These are phyloP conservation scores for Sporothrix brunneoviolacea DNA, from an alignment of 2,329 filamentous ascomycete species.

Conservation along the genomic window DNA sequence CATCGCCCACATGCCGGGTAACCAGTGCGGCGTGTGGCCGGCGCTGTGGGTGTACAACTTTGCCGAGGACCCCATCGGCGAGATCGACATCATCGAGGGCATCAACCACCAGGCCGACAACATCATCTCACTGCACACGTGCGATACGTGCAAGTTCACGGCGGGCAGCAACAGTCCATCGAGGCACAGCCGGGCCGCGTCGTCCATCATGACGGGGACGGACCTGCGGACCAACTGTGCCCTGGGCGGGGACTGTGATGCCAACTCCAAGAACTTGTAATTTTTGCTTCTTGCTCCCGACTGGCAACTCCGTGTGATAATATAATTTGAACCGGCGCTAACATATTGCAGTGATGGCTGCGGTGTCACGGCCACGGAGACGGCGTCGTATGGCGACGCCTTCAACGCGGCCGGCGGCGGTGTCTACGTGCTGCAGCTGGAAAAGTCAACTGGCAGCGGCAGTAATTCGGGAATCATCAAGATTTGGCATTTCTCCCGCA, in stretches of 20 bases:
- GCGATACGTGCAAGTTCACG: constrained; percentile 35
- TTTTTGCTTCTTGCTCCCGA: background rate
- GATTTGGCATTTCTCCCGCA: constrained; percentile 39
- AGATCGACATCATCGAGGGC: constrained; percentile 51
- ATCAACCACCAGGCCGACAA: constrained; percentile 38
- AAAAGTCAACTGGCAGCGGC: constrained; percentile 7
- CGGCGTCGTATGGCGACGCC: constrained; percentile 34
- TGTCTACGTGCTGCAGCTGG: constrained; percentile 36
- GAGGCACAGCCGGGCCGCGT: background rate
- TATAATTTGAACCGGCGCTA: no score
- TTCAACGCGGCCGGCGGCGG: constrained; percentile 44
- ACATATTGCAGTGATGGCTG: constrained; percentile 19
- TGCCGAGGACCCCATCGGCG: constrained; percentile 42
- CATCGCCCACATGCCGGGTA: constrained; percentile 44
- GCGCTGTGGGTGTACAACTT: constrained; percentile 31
- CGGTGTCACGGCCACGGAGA: constrained; percentile 17
- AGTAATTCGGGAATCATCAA: constrained; percentile 28
- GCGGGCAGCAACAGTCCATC: background rate
- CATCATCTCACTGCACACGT: constrained; percentile 43
- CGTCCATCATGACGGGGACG: constrained; percentile 9
- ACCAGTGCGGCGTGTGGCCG: constrained; percentile 44
- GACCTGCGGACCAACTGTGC: constrained; percentile 18
- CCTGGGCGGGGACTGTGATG: constrained; percentile 18
- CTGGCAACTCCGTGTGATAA: no score
- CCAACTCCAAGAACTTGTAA: constrained; percentile 16